Base-by-base conservation (phyloP, 352 stramenopile species). In the Thraustochytrium sp. region DNA sequence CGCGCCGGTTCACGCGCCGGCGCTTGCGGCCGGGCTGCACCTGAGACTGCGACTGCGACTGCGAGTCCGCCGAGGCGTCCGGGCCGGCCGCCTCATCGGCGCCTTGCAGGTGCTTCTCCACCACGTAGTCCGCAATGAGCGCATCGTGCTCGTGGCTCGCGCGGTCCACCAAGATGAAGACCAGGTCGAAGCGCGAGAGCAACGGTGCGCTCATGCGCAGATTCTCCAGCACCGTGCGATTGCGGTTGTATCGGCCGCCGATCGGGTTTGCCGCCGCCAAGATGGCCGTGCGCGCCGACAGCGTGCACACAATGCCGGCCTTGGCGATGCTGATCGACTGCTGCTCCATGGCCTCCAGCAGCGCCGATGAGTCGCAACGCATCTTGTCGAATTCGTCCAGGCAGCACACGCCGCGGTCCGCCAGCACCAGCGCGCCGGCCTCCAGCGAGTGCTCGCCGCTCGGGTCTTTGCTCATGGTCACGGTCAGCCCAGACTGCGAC, bases 351-450 rank as follows among this genome's bases (percentile, higher is more conserved):
- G 95, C 94, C 90, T 99, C 96, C 23, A 99, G 90, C 4, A 99
- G 88, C 8, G 94, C 91, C 59, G 95, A 90, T 61, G 94, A 93
- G 56, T 96, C 91, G 83, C 90, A 90, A 2, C 88, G 89, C 94
- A 99, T 98, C 87, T 99, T 99, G 87, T 99, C 96, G 78, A 99
- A 97, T 87, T 99, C 96, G 85, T 99, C 96, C 80, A 99, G 98
- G 88, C 94, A 98, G 86, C 95, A 98, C 4, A 98, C 91, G 9
- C 96, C 96, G 82, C 96, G 91, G 86, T 98, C 95, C 3, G 93
- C 93, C n/a, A 98, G 87, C 8, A 96, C 84, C 31, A 90, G 80
- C 37, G 87, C 86, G 34, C 86, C 86, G 2, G 87, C 87, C 68
- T 88, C 86, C 26, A 88, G 44, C 31, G 73, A 85, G n/a, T 82